Evolutionary conservation across 2,329 filamentous ascomycete genomes (phyloP).

Genomic region (Chaetomium olivaceum): DNA sequence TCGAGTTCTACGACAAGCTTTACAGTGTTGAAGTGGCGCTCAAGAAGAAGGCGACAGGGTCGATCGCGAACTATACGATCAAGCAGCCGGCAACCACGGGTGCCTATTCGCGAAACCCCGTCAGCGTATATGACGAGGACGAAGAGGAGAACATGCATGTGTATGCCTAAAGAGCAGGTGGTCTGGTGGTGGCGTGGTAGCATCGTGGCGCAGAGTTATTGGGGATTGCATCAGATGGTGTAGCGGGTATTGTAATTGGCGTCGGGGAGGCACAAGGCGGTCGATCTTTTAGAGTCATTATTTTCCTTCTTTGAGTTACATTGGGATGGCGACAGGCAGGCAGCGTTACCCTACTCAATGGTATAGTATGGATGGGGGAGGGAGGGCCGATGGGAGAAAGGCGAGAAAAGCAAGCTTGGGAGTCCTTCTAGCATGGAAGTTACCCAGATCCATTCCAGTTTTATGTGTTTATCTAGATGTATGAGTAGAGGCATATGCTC

Average conservation of each 20-base stretch:
- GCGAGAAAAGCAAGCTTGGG: not conserved
- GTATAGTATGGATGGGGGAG: not conserved
- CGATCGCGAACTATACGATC: conserved; percentile 46
- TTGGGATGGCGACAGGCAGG: not conserved
- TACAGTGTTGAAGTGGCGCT: conserved; percentile 63
- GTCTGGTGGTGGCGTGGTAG: conserved; percentile 19
- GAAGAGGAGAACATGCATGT: conserved; percentile 52
- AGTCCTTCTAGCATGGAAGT: not conserved
- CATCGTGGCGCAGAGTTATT: not conserved
- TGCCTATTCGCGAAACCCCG: conserved; percentile 10
- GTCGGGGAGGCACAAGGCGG: not conserved
- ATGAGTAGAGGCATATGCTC: not conserved
- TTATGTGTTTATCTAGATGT: not conserved
- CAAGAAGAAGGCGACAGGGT: conserved; percentile 36
- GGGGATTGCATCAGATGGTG: conserved; percentile 15
- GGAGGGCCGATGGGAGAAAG: not conserved
- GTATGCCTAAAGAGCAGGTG: conserved; percentile 44
- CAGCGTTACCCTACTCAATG: not conserved
- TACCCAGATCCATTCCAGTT: not conserved
- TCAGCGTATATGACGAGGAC: conserved; percentile 45
- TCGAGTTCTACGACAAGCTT: conserved; percentile 81
- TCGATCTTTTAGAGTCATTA: not conserved
- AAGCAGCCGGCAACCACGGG: conserved; percentile 33
- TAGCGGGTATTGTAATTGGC: conserved; percentile 11
- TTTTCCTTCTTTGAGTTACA: not conserved